Percentiles rank a stretch among this genome's conserved stretches.
Conservation (phyloP, 106 monocot species). For the Triglochin maritima region DNA sequence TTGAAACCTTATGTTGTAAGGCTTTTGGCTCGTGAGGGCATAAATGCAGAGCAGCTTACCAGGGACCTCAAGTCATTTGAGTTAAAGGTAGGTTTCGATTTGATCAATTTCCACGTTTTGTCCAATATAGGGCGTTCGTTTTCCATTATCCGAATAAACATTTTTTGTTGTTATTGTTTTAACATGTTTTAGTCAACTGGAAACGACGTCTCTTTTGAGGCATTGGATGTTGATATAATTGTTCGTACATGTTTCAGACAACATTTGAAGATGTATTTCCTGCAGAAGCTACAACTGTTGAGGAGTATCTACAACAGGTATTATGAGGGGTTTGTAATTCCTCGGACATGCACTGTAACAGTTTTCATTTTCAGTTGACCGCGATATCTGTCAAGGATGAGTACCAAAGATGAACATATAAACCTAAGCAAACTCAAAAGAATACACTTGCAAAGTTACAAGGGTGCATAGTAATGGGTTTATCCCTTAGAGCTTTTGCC, state of each 20-base stretch:
- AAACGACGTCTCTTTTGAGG: too few relatives aligned
- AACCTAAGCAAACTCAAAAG: too few relatives aligned
- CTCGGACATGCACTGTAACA: background rate
- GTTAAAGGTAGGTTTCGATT: slow-evolving; percentile 45
- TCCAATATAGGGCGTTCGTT: too few relatives aligned
- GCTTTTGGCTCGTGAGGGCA: slow-evolving; percentile 83
- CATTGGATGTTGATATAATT: background rate
- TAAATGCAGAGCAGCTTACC: slow-evolving; percentile 94
- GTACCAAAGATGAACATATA: too few relatives aligned
- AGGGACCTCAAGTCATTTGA: slow-evolving; percentile 91
- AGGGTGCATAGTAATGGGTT: too few relatives aligned
- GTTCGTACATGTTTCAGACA: slow-evolving; percentile 37
- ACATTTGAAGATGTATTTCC: slow-evolving; percentile 95
- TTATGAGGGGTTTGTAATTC: background rate
- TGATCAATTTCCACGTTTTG: too few relatives aligned
- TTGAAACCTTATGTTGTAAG: slow-evolving; percentile 14
- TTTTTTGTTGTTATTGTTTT: background rate
- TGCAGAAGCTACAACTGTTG: slow-evolving; percentile 88
- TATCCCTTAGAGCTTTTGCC: too few relatives aligned
- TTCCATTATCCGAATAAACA: background rate
- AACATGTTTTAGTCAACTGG: background rate
- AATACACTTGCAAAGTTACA: too few relatives aligned
- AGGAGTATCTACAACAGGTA: slow-evolving; percentile 97
- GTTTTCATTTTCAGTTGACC: background rate
- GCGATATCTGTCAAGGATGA: background rate